phyloP scores from a whole-genome alignment of 2,329 filamentous ascomycete genomes.

The Cladosporium velox region DNA sequence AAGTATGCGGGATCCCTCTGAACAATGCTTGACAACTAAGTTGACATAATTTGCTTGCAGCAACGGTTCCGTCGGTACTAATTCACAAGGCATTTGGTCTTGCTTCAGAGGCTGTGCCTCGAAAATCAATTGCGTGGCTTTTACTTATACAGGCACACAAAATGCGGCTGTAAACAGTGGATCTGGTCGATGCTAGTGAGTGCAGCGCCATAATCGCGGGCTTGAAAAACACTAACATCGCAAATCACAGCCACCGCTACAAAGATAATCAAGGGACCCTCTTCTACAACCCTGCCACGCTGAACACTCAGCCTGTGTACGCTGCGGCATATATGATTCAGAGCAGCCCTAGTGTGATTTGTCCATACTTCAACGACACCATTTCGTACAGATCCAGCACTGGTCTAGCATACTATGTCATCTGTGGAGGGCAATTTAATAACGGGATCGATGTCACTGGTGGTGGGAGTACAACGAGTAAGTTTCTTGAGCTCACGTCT shows the following conservation, averaged over 20 bases:
- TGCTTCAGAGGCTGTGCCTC: constrained; percentile 9
- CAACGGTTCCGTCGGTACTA: neutral
- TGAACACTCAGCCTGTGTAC: neutral
- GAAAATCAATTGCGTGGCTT: neutral
- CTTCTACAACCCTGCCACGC: neutral
- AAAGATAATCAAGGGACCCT: neutral
- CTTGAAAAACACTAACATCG: neutral
- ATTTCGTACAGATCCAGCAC: neutral
- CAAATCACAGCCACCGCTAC: neutral
- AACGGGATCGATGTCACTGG: neutral
- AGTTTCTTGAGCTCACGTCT: neutral
- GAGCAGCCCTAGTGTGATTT: constrained; percentile 13
- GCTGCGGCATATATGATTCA: constrained; percentile 18
- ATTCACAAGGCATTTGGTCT: constrained; percentile 11
- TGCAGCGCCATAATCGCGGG: neutral
- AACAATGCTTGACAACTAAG: neutral
- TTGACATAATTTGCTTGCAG: too few species aligned
- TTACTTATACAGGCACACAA: constrained; percentile 2
- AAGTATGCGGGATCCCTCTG: neutral
- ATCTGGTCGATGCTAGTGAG: constrained; percentile 15
- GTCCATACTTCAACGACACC: constrained; percentile 5
- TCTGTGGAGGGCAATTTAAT: constrained; percentile 1
- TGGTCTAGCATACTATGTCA: neutral
- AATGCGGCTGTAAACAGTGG: neutral
- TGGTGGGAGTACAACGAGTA: neutral